Base-by-base conservation (phyloP, 2,329 filamentous ascomycete species). In the Paecilomyces dactylethromorphus region DNA sequence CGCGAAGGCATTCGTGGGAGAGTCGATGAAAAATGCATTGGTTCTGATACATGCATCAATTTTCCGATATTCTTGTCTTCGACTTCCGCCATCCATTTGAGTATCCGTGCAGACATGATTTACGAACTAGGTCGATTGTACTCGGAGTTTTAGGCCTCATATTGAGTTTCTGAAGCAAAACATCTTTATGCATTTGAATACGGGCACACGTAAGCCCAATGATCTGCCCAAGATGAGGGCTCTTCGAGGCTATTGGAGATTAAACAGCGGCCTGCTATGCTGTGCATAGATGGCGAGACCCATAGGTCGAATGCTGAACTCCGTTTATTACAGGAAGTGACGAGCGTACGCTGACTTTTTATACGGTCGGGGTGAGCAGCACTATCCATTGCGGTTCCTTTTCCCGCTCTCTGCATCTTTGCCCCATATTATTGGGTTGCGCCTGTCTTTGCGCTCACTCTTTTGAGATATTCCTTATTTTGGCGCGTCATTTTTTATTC, bases 1-100 rank as follows among this genome's bases (percentile, higher is more conserved):
- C 63, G 29, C 56, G 66, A 22, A 59, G 67, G 56, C 56, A 61
- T n/a, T 72, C 67, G 4, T 71, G 66, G 66, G 66, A 70, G 60
- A 71, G 66, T 39, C 64, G 60, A 21, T 71, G 57, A 66, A 56
- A 45, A 12, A 54, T 11, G 5, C 10, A n/a, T 35, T 11, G 10
- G 49, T 53, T 56, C 55, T 26, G 29, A 58, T 31, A 35, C 13
- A 53, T 31, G 21, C n/a, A 53, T 53, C 21, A 53, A 53, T 26
- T 53, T 21, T 45, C 7, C 39, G 7, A 45, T 21, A 18, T 45
- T n/a, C 39, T 7, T 21, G 1, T 8, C n/a, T 8, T 45, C 39
- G 15, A 45, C 39, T 45, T 21, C 6, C 35, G 39, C 3, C 39
- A 21, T 45, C 15, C n/a, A 21, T 18, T 18, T 45, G n/a, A 45